Evolutionary conservation across 2,329 filamentous ascomycete genomes (phyloP).

Genomic region (Chaetomium sp.): DNA sequence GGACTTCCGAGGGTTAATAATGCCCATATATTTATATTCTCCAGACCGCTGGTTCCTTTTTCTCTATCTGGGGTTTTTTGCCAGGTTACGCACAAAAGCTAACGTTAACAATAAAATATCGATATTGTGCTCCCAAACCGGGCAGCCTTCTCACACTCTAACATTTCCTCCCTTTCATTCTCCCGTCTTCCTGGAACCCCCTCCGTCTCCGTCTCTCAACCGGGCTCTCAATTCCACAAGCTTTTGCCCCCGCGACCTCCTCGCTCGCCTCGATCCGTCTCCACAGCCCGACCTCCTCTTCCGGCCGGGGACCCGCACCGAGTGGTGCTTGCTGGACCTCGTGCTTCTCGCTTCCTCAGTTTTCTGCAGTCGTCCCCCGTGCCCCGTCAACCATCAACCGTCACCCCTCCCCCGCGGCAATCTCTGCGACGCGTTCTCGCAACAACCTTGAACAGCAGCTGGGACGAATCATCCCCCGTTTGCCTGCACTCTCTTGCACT

Average conservation of each 20-base stretch:
- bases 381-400: not conserved
- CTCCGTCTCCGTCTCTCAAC: not conserved
- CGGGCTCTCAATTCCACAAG: too few species aligned
- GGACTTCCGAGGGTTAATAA: too few species aligned
- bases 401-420: slow-evolving; percentile 6
- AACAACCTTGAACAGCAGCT: not conserved
- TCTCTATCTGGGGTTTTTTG: too few species aligned
- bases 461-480: slow-evolving; percentile 17
- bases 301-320: slow-evolving; percentile 6
- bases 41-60: too few species aligned
- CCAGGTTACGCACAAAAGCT: too few species aligned
- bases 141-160: too few species aligned
- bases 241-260: slow-evolving; percentile 2
- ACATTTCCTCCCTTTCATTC: too few species aligned
- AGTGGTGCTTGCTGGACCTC: not conserved
- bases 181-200: not conserved
- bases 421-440: not conserved
- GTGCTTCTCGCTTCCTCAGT: not conserved
- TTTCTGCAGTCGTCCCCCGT: not conserved
- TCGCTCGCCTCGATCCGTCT: not conserved
- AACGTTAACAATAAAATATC: too few species aligned
- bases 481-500: slow-evolving; percentile 5
- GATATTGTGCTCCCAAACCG: too few species aligned
- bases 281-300: slow-evolving; percentile 11
- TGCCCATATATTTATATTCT: too few species aligned